Base-by-base conservation (phyloP, 371 early-diverging fungal genomes). In the Mortierella sp. region DNA sequence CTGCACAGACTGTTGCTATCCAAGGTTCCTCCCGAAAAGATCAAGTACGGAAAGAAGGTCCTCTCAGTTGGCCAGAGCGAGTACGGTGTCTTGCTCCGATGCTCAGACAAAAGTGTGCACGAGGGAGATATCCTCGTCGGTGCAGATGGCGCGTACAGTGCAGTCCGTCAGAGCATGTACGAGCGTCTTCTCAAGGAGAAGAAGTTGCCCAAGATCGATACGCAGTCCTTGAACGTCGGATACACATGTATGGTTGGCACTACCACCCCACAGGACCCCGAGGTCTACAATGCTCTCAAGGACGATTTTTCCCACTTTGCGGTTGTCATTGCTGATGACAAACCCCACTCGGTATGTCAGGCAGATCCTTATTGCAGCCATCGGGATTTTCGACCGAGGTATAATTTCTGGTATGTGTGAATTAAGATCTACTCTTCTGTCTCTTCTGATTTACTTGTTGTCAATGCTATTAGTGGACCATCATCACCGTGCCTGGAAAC, bases 81-180 rank as follows among this genome's bases (percentile, higher is more conserved):
- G 29, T 32, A 75, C 12, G 76, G 76, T 0, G 76, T 75, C 48
- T 51, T 77, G 63, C 70, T 82, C n/a, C 74, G 78, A n/a, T 72
- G 75, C 46, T 51, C 78, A 3, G 78, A 82, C 70, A 65, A 71
- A 12, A 75, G 49, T 41, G 65, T 71, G 16, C 63, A 77, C 48
- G 58, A 82, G 12, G 83, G 83, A 4, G 83, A 83, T 72, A 83
- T 83, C 41, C 46, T 78, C 24, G 75, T 78, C 38, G 83, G 79
- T 2, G 83, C 83, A 8, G 83, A 83, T 71, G 83, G 83, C 2
- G 78, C 79, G 1, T 83, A 78, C 63, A 78, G 79, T 35, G 79
- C 72, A 1, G 79, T 83, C n/a, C 75, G 83, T 12, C 78, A 83
- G 49, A 68, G 74, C 27, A 41, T 83, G 68, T 79, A 75, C 58